phyloP scores from a whole-genome alignment of 208 protist genomes.

The Trypanosoma boissoni region DNA sequence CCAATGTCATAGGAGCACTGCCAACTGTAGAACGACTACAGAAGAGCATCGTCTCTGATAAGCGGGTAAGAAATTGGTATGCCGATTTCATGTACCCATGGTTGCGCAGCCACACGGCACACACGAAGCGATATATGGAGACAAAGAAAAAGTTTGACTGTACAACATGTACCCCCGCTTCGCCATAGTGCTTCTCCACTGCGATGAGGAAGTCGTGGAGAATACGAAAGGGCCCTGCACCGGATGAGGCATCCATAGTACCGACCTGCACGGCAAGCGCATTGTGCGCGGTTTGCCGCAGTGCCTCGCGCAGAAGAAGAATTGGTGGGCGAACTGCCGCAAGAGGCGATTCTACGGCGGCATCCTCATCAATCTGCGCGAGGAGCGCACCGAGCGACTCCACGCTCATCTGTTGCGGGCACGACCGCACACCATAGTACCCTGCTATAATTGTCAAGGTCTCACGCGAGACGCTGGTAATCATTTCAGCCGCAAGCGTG shows the following conservation, averaged over 20 bases:
- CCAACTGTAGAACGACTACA: conserved; percentile 7
- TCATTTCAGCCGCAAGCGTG: conserved; percentile 26
- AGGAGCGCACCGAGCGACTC: conserved; percentile 25
- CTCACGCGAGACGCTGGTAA: conserved; percentile 43
- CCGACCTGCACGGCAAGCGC: conserved; percentile 49
- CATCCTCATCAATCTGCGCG: conserved; percentile 30
- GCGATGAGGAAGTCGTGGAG: conserved; percentile 33
- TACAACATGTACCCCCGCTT: conserved; percentile 15
- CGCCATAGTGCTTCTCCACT: conserved; percentile 41
- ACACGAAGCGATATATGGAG: conserved; percentile 44
- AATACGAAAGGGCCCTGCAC: conserved; percentile 25
- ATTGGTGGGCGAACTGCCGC: conserved; percentile 5
- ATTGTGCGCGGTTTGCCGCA: conserved; percentile 54
- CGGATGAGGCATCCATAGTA: conserved; percentile 15
- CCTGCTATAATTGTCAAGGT: conserved; percentile 51
- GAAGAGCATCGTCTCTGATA: conserved; percentile 32
- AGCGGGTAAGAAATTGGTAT: conserved; percentile 44
- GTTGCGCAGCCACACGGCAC: conserved; percentile 32
- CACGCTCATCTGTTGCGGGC: conserved; percentile 27
- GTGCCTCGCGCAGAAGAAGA: conserved; percentile 32
- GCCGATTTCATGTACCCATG: conserved; percentile 59
- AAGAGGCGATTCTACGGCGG: conserved; percentile 19
- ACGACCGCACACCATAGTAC: conserved; percentile 59
- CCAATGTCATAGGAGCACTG: background rate
- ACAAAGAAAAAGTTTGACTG: conserved; percentile 51